A percentile compares a stretch with the other conserved stretches of the same genome.
Conservation (phyloP, 2,329 filamentous ascomycete genomes). For the Apiospora saccharicola region DNA sequence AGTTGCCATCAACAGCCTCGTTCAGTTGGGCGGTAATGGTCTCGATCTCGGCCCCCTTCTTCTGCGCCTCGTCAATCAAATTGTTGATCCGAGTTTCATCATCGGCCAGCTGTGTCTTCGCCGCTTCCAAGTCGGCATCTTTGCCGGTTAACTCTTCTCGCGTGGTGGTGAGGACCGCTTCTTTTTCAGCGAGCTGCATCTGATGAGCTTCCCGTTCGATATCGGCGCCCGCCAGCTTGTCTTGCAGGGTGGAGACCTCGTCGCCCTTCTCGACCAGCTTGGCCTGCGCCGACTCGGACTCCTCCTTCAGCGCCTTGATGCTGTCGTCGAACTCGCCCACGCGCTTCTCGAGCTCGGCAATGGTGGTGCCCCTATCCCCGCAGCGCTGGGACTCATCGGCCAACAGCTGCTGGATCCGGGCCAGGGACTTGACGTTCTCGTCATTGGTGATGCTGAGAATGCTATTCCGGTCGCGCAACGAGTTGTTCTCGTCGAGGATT, state of each 20-base stretch:
- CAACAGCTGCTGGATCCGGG: slow-evolving; percentile 24
- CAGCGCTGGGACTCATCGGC: slow-evolving; percentile 23
- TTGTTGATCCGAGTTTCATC: slow-evolving; percentile 7
- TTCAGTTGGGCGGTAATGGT: not conserved
- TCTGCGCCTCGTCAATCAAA: slow-evolving; percentile 15
- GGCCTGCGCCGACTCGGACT: not conserved
- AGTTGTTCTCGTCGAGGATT: slow-evolving; percentile 26
- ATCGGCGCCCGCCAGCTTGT: slow-evolving; percentile 19
- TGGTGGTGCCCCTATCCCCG: slow-evolving; percentile 19
- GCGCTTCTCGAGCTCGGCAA: slow-evolving; percentile 11
- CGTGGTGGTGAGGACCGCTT: not conserved
- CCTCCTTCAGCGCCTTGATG: slow-evolving; percentile 13
- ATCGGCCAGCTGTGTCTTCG: not conserved
- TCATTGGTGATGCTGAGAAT: slow-evolving; percentile 27
- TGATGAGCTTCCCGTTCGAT: slow-evolving; percentile 19
- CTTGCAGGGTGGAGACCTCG: not conserved
- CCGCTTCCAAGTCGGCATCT: slow-evolving; percentile 5
- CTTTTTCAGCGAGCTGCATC: not conserved
- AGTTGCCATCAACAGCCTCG: not conserved
- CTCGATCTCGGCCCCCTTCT: not conserved
- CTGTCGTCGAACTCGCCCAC: not conserved
- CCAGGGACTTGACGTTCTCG: slow-evolving; percentile 23
- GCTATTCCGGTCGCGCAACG: slow-evolving; percentile 24
- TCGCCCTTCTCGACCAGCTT: not conserved
- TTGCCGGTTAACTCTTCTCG: slow-evolving; percentile 5